Conservation (phyloP, 2,329 filamentous ascomycete genomes). For the Pseudofabraea citricarpa region DNA sequence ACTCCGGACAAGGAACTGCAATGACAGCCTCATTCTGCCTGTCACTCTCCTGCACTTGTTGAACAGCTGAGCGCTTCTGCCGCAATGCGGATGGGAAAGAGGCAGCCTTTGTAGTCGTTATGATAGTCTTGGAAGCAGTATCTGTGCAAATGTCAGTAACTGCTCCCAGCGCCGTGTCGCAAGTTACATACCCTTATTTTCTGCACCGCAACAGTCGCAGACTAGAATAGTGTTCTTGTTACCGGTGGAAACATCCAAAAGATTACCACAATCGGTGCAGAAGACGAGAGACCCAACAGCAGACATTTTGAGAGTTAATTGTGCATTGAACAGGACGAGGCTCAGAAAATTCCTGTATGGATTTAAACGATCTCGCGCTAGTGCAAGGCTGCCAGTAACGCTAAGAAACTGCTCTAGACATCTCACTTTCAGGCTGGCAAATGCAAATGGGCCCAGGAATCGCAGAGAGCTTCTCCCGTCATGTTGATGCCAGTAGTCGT, state of each 20-base stretch:
- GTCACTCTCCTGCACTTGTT: constrained; percentile 74
- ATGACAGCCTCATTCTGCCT: constrained; percentile 68
- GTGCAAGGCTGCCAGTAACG: neutral
- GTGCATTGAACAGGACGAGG: neutral
- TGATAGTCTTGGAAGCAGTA: constrained; percentile 68
- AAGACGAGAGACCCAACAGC: constrained; percentile 89
- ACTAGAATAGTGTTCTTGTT: constrained; percentile 69
- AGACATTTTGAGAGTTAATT: constrained; percentile 56
- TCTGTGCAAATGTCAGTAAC: constrained; percentile 36
- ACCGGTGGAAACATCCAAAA: constrained; percentile 76
- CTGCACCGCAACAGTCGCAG: constrained; percentile 82
- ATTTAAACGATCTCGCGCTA: neutral
- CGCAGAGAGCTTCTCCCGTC: too few relatives aligned
- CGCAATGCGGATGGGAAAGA: constrained; percentile 89
- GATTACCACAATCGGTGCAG: constrained; percentile 87
- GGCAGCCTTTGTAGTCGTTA: constrained; percentile 79
- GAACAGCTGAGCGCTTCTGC: constrained; percentile 80
- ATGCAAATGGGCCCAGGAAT: too few relatives aligned
- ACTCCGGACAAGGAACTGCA: constrained; percentile 70
- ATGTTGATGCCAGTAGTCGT: too few relatives aligned
- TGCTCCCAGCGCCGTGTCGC: neutral
- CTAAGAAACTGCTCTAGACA: too few relatives aligned
- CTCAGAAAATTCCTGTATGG: neutral
- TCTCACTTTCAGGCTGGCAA: too few relatives aligned
- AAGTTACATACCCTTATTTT: constrained; percentile 66